Evolutionary conservation across 2,329 filamentous ascomycete species (phyloP), one percentile per base, ranked within the genome.

Genomic region (Claviceps sp.): DNA sequence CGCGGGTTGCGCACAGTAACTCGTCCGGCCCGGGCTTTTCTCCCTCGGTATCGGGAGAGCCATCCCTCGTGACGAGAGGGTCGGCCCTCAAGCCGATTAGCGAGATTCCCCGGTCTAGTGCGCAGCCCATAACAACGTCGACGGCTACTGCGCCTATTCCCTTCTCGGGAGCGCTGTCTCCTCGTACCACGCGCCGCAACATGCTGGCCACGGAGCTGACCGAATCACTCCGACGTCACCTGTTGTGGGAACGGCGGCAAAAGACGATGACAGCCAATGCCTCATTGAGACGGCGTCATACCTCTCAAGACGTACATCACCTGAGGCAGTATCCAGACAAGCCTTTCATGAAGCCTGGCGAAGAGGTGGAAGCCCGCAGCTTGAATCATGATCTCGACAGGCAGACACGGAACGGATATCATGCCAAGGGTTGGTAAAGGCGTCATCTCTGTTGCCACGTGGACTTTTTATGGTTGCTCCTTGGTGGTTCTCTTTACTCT

Each of bases 181-280:
- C 93, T 4, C 82, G 89, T 53, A 96, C 91, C 0, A 96, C 90
- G 0, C 81, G 93, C 50, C 81, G 90, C 55, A 94, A 96, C 68
- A 98, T 98, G 93, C 78, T 98, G 52, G 85, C 88, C 8, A 94
- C 88, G 0, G 93, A 98, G 71, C 74, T 98, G 51, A 96, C 91
- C 2, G 89, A 95, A 65, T 95, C 88, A 22, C 81, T 98, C 3
- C 82, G 93, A 22, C 86, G 89, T 60, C 87, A 96, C 61, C 82
- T 98, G 16, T 78, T 97, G 16, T 95, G 88, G 86, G 93, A 98
- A 67, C 85, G 93, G 50, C 88, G 95, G 63, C 91, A 97, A 64
- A 95, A 93, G 77, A 88, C 88, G 54, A 85, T 86, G 37, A 91
- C 88, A 7, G 87, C 84, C 61, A 90, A 91, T 57, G 88, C 90